Base-by-base conservation (phyloP, 2,329 filamentous ascomycete genomes). In the Teratosphaeria nubilosa region DNA sequence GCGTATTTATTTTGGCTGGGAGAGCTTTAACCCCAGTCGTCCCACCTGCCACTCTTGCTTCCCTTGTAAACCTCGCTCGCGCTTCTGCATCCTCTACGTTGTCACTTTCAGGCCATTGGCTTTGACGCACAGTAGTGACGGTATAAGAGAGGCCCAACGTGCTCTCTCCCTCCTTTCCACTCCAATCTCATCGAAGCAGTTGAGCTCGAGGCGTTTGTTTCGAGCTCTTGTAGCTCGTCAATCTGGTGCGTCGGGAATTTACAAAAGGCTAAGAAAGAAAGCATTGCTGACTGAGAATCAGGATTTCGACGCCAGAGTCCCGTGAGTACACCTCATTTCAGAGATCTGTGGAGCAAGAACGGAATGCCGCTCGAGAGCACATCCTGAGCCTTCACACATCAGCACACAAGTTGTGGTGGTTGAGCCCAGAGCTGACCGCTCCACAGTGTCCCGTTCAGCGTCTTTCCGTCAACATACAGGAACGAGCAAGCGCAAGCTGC, bases 301-400 rank as follows among this genome's bases (percentile, higher is more conserved):
- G 91, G 91, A 96, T 90, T 96, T 95, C 94, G 91, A 96, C 88
- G 91, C 91, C 81, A 89, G 91, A 80, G 89, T 96, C 80, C 90
- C 92, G 83, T 69, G 58, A 64, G 67, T 63, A 9, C 10, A 48
- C 16, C 41, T 20, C 10, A 48, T 5, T 16, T 20, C 16, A 3
- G n/a, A 4, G 41, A 48, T 22, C 20, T 22, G 16, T 48, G 41
- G 20, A 20, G 41, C 41, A 48, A n/a, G 41, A 20, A 5, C 2
- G 11, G 34, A 41, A 41, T 41, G 34, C 11, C 16, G 11, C 34
- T 41, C 13, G 5, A n/a, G n/a, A 16, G 16, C 41, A 48, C 11
- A 22, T 22, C n/a, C 41, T 20, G n/a, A 22, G 41, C 41, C 2
- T 6, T n/a, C 41, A 20, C 6, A 5, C 20, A 22, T 48, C 20